Base-by-base conservation (phyloP, 2,329 filamentous ascomycete genomes). In the Clonostachys chloroleuca region DNA sequence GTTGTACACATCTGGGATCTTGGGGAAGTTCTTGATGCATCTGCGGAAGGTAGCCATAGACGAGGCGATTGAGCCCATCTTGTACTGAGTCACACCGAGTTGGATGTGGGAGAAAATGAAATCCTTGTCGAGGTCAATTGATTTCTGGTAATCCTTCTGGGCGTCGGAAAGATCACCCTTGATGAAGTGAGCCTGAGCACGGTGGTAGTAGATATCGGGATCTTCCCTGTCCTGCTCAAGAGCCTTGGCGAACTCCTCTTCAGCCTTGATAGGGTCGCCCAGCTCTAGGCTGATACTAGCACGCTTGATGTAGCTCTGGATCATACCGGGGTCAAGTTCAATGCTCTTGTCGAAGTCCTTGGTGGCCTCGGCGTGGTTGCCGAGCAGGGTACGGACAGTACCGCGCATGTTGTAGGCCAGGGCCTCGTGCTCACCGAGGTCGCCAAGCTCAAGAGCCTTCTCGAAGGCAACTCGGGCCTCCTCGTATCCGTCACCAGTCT, bases 91-190 rank as follows among this genome's bases (percentile, higher is more conserved):
- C 45, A 99, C 94, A 67, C 94, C 94, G 40, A 99, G 88, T 71
- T 99, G 94, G 61, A 99, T 99, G 73, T 99, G 94, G 8, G 92
- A 97, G 80, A 96, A 99, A 74, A 99, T 99, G 70, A 99, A 99
- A 56, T 89, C 85, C 57, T 84, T 81, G 75, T 99, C 94, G 33
- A 99, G 81, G 59, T 99, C 94, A 61, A 99, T 99, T 4, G 94
- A 97, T 74, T 95, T 96, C 68, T 99, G 94, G 74, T 99, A 99
- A 73, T 99, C 94, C 74, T 95, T 96, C 50, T 94, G 92, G 5
- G 94, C 94, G 56, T 95, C 89, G 47, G 86, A 83, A 57, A 95
- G 95, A 65, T 97, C 92, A 48, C 86, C 85, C 59, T 96, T 89
- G 69, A 99, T 97, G 73, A 99, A 99, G 74, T 96, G 92, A 18